Base-by-base conservation (phyloP, 1,284 basidiomycete genomes). In the Kwoniella shivajii region DNA sequence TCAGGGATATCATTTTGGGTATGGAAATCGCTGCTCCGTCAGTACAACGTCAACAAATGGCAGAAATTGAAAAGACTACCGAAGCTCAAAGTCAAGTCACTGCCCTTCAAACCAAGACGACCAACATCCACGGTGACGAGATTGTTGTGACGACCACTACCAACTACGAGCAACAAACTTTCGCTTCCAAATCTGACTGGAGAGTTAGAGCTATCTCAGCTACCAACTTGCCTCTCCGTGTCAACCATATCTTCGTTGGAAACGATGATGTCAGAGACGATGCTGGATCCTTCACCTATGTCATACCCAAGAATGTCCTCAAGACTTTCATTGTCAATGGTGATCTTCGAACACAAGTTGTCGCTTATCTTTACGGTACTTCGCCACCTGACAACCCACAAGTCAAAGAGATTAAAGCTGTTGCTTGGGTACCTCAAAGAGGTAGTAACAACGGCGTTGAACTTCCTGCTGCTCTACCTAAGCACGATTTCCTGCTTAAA, bases 151-250 rank as follows among this genome's bases (percentile, higher is more conserved):
- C 95, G 13, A 99, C 96, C 1, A 98, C 95, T 3, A 97, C 95
- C 57, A 94, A 92, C 76, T 99, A 99, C 77, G 96, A 97, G 78
- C 92, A 96, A 72, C 89, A 93, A 73, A 89, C 92, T 24, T 99
- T 99, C 81, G 93, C 90, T 74, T 92, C 89, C 82, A 99, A 99
- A 82, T 97, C 94, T 13, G 96, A 99, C 78, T 99, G 96, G 96
- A 90, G 96, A 67, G 89, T 96, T 20, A 88, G 94, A 59, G 94
- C 94, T 16, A 94, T 98, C 66, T 92, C 90, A 6, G 90, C 96
- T 0, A 99, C 94, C 39, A 94, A 99, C 78, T 84, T 99, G 60
- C 88, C 95, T 16, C 86, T 99, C 50, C 91, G 96, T 72, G 84
- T 97, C 58, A 95, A 98, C 77, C 93, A 99, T 75, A 94, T 98